These are phyloP conservation scores for Cystofilobasidium capitatum DNA, from an alignment of 768 basidiomycete species.

Conservation along the genomic window DNA sequence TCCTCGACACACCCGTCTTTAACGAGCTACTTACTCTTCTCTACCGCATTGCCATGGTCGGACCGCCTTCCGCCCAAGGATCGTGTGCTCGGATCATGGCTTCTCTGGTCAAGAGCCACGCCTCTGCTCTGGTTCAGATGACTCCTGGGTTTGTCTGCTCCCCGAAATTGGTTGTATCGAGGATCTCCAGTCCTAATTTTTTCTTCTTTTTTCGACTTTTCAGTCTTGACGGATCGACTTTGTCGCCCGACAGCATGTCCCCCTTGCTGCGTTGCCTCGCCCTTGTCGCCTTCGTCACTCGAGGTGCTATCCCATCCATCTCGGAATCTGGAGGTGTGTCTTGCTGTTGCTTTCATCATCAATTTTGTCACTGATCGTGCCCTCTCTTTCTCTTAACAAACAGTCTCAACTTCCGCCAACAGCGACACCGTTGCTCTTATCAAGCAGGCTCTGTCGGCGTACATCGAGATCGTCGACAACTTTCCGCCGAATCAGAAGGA, in stretches of 20 bases:
- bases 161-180: no score
- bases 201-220: not conserved
- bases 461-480: conserved; percentile 24
- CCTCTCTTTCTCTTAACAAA: conserved; percentile 28
- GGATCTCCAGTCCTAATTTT: no score
- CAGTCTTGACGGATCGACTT: not conserved
- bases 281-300: conserved; percentile 71
- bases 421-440: conserved; percentile 8
- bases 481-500: conserved; percentile 14
- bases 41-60: conserved; percentile 82
- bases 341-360: conserved; percentile 20
- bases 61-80: conserved; percentile 59
- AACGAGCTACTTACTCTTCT: conserved; percentile 81
- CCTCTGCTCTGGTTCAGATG: conserved; percentile 12
- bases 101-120: conserved; percentile 46
- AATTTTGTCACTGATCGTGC: not conserved
- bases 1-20: conserved; percentile 71
- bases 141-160: conserved; percentile 15
- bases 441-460: conserved; percentile 20
- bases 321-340: conserved; percentile 20
- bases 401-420: conserved; percentile 2
- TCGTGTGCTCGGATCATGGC: conserved; percentile 62
- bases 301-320: conserved; percentile 54
- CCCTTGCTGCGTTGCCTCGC: conserved; percentile 59
- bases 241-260: not conserved